Evolutionary conservation across 257 asterid genomes (phyloP).

Genomic region (Lavandula angustifolia): DNA sequence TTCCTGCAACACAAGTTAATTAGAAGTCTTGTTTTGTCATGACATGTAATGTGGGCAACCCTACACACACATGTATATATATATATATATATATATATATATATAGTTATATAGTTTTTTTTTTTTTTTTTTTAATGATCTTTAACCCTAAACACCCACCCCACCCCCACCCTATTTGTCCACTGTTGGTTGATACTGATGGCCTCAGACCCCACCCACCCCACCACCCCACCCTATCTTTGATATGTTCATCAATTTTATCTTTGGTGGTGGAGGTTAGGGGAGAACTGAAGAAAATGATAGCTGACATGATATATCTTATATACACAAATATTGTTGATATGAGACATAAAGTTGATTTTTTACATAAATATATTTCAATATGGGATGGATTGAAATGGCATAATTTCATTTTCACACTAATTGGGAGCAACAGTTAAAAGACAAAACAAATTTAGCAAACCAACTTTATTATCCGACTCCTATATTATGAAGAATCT

Average conservation of each 20-base stretch:
- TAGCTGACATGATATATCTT: slow-evolving; percentile 44
- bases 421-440: neutral
- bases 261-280: slow-evolving; percentile 47
- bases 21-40: slow-evolving; percentile 46
- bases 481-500: too few relatives aligned
- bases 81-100: neutral
- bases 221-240: neutral
- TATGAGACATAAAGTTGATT: slow-evolving; percentile 45
- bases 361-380: slow-evolving; percentile 19
- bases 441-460: neutral
- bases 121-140: too few relatives aligned
- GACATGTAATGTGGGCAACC: slow-evolving; percentile 38
- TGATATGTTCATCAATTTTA: slow-evolving; percentile 32
- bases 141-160: slow-evolving; percentile 28
- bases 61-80: neutral
- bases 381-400: slow-evolving; percentile 32
- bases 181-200: slow-evolving; percentile 41
- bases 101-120: too few relatives aligned
- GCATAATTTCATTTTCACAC: slow-evolving; percentile 29
- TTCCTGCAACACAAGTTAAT: slow-evolving; percentile 45
- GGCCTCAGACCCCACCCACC: slow-evolving; percentile 24
- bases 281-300: slow-evolving; percentile 47
- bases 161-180: slow-evolving; percentile 31
- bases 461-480: neutral
- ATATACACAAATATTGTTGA: slow-evolving; percentile 24